A percentile compares a stretch with the other conserved stretches of the same genome.
Evolutionary conservation across 768 basidiomycete genomes (phyloP).

Genomic region (Serendipita indica): DNA sequence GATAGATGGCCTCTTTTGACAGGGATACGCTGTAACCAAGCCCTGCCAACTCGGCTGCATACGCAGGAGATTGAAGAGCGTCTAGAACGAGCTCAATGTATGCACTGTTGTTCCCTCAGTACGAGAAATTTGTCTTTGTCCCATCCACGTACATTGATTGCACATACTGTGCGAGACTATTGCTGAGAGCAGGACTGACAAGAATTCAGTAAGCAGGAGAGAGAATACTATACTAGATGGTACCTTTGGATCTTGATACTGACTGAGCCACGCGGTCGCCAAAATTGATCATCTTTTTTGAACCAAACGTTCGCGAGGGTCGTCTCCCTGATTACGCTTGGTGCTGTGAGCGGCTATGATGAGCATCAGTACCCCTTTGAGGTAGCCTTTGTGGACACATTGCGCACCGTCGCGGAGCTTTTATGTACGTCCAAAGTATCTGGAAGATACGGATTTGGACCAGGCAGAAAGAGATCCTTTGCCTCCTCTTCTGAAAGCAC

Average conservation of each 20-base stretch:
- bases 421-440: slow-evolving; percentile 72
- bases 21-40: slow-evolving; percentile 54
- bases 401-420: neutral
- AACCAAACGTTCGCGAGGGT: slow-evolving; percentile 69
- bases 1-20: slow-evolving; percentile 47
- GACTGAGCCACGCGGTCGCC: slow-evolving; percentile 78
- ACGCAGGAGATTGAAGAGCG: slow-evolving; percentile 75
- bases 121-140: too few species aligned
- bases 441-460: slow-evolving; percentile 84
- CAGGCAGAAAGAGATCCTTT: slow-evolving; percentile 56
- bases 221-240: slow-evolving; percentile 13
- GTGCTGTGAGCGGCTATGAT: neutral
- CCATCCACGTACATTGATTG: slow-evolving; percentile 48
- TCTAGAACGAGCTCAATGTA: slow-evolving; percentile 73
- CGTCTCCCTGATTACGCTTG: slow-evolving; percentile 18
- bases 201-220: too few species aligned
- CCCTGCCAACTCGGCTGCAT: slow-evolving; percentile 86
- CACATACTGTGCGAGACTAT: slow-evolving; percentile 52
- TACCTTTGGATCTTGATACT: slow-evolving; percentile 66
- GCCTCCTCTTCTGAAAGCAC: neutral
- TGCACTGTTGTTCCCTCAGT: neutral
- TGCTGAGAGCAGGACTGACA: slow-evolving; percentile 41
- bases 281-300: slow-evolving; percentile 95
- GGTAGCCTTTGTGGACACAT: neutral
- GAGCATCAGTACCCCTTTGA: neutral